Conservation (phyloP, 1,284 basidiomycete genomes). For the Hymenochaete sp. region DNA sequence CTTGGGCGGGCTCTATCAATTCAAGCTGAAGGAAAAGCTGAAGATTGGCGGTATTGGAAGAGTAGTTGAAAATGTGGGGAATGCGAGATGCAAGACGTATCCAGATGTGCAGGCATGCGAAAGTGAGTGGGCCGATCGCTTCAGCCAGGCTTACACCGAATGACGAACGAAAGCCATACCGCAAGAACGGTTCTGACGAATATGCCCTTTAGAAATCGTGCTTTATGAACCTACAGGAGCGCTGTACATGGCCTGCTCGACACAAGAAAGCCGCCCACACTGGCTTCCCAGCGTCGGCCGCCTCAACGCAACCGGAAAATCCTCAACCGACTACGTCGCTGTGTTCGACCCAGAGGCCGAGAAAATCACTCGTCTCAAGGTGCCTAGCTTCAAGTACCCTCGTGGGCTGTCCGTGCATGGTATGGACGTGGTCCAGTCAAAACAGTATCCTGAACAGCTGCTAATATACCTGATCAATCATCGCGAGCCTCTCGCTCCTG, state of each 20-base stretch:
- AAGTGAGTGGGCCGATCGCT: conserved; percentile 33
- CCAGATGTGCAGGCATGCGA: conserved; percentile 57
- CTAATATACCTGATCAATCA: conserved; percentile 67
- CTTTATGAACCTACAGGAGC: conserved; percentile 47
- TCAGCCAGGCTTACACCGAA: background rate
- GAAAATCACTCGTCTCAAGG: conserved; percentile 37
- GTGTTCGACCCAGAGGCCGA: conserved; percentile 45
- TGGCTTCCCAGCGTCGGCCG: conserved; percentile 47
- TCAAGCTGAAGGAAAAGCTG: conserved; percentile 36
- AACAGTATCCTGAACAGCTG: conserved; percentile 38
- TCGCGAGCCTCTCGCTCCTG: conserved; percentile 34
- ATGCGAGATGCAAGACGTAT: conserved; percentile 38
- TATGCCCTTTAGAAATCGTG: conserved; percentile 41
- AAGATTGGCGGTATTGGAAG: conserved; percentile 36
- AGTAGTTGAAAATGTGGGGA: conserved; percentile 35
- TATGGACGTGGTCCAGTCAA: conserved; percentile 59
- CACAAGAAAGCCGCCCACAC: conserved; percentile 36
- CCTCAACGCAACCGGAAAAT: conserved; percentile 39
- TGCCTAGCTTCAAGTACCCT: conserved; percentile 31
- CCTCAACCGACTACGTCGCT: conserved; percentile 50
- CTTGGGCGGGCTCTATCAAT: conserved; percentile 31
- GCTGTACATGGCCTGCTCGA: conserved; percentile 67
- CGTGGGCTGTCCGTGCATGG: conserved; percentile 56
- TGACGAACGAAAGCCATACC: too few relatives aligned
- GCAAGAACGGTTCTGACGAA: too few relatives aligned